A percentile compares a stretch with the other conserved stretches of the same genome.
Conservation (phyloP, 495 filamentous ascomycete species). For the Aspergillus indologenus region DNA sequence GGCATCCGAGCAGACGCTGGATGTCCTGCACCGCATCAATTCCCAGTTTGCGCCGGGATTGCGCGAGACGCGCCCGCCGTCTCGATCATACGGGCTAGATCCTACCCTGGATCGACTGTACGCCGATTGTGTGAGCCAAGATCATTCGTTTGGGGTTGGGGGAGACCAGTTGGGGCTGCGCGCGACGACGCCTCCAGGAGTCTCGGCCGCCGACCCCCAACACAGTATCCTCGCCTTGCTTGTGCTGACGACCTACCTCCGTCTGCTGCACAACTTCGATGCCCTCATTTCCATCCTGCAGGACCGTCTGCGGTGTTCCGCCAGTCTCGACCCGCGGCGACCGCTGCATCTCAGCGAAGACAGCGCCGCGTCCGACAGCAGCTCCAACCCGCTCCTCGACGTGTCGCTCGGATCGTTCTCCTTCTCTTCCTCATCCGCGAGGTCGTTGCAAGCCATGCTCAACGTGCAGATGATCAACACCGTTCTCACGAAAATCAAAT, state of each 20-base stretch:
- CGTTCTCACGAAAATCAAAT: neutral
- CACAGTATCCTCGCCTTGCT: conserved; percentile 1
- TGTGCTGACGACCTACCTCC: neutral
- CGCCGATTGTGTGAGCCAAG: neutral
- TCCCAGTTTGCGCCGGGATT: neutral
- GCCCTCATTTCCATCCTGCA: neutral
- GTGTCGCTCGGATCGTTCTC: neutral
- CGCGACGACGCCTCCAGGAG: neutral
- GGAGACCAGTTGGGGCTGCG: neutral
- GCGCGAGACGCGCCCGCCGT: neutral
- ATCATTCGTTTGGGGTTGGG: neutral
- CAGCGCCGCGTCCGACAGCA: neutral
- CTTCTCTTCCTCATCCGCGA: neutral
- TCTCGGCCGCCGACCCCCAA: neutral
- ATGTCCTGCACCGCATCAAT: conserved; percentile 1
- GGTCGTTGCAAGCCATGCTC: neutral
- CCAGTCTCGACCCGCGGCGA: neutral
- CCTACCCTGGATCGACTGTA: neutral
- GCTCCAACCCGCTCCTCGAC: neutral
- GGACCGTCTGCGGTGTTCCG: neutral
- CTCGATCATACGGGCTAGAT: neutral
- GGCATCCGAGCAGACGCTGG: neutral
- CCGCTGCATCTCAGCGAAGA: neutral
- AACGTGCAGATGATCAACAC: conserved; percentile 1
- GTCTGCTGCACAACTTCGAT: neutral